phyloP scores from a whole-genome alignment of 257 asterid genomes.

The Solanum megistacrolobum region DNA sequence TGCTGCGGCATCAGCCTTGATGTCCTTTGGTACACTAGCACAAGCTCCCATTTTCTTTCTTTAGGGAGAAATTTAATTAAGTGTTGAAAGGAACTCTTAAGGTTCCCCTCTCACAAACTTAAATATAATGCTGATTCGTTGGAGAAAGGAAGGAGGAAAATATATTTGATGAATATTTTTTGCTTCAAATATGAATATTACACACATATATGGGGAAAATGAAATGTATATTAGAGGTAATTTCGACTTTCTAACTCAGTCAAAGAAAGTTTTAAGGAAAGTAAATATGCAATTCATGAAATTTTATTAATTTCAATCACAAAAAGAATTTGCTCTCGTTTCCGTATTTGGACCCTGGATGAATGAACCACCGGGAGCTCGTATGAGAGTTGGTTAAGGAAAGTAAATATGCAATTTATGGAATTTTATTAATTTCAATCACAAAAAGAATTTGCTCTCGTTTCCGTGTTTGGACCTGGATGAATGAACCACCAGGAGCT shows the following conservation, averaged over 20 bases:
- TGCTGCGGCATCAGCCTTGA: conserved; percentile 19
- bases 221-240: background rate
- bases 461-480: too few relatives aligned
- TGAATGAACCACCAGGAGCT: too few relatives aligned
- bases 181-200: background rate
- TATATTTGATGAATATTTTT: background rate
- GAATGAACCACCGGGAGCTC: background rate
- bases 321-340: background rate
- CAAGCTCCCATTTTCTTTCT: conserved; percentile 40
- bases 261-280: conserved; percentile 11
- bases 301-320: background rate
- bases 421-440: too few relatives aligned
- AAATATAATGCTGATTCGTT: background rate
- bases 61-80: background rate
- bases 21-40: conserved; percentile 41
- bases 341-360: background rate
- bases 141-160: conserved; percentile 16
- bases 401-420: too few relatives aligned
- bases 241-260: conserved; percentile 11
- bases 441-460: too few relatives aligned
- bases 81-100: conserved; percentile 6
- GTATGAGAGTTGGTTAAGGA: too few relatives aligned
- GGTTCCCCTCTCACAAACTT: background rate
- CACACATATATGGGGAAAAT: background rate
- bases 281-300: too few relatives aligned